Evolutionary conservation across 1,284 basidiomycete species (phyloP), one percentile per base, ranked within the genome.

Genomic region (Quambalaria eucalypti): DNA sequence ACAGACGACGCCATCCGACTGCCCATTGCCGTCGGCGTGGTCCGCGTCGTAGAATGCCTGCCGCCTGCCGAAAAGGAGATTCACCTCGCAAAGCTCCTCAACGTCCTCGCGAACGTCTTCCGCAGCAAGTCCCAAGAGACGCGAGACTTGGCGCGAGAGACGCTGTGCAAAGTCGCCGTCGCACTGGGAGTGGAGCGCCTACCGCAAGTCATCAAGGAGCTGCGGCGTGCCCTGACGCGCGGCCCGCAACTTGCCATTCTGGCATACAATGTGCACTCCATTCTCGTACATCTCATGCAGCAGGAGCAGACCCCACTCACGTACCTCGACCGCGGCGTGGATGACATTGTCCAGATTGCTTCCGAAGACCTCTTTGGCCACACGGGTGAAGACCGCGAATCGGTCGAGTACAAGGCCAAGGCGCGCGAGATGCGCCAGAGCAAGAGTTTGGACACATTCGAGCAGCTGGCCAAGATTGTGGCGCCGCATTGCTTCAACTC

Each of bases 181-280:
- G 81, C 81, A 26, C 78, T 95, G 4, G 91, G 90, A 0, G 82
- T 87, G 0, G 74, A 79, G 1, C 89, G 87, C 73, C 82, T 98
- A 2, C 81, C 85, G 0, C 76, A 83, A 23, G 80, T 90, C 26
- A 77, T 97, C 48, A 83, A 83, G 28, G 92, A 97, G 75, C 80
- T 97, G 50, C 83, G 88, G 19, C 83, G 81, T 1, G 88, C 90
- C 0, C 82, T 99, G 16, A 75, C 84, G 51, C 87, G 92, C 9
- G 95, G 95, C 3, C 91, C 95, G 0, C 95, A 98, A 62, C 83
- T 95, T 0, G 92, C 98, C 68, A 84, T 97, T 12, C 81, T 97
- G 28, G 90, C 92, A 0, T 89, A 87, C 60, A 85, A 87, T 0
- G 81, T 83, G 0, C 93, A 98, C 73, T 82, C 87, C 0, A 78